A percentile compares a stretch with the other conserved stretches of the same genome.
Conservation (phyloP, 2,329 filamentous ascomycete species). For the Trichoderma brevicompactum region DNA sequence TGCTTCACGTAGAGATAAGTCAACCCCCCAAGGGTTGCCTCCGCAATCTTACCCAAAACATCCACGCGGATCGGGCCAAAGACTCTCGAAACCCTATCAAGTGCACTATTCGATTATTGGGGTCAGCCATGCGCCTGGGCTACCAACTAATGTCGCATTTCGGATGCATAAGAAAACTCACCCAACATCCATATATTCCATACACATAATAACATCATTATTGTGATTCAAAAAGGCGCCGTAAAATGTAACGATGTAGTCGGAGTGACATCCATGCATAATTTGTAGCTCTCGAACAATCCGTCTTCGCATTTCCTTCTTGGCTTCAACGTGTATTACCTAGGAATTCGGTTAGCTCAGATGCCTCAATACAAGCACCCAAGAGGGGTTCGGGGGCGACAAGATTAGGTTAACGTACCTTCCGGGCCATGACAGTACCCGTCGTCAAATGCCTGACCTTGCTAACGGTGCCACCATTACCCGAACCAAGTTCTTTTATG, state of each 20-base stretch:
- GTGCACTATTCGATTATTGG: conserved; percentile 62
- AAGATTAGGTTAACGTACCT: conserved; percentile 61
- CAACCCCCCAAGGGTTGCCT: conserved; percentile 89
- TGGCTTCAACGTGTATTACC: conserved; percentile 98
- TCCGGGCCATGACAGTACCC: conserved; percentile 95
- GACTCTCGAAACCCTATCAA: conserved; percentile 91
- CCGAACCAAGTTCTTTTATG: conserved; percentile 90
- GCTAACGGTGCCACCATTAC: conserved; percentile 97
- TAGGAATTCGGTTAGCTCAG: conserved; percentile 44
- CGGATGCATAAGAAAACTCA: conserved; percentile 53
- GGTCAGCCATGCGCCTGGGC: not conserved
- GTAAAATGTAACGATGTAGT: conserved; percentile 97
- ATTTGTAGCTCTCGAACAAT: conserved; percentile 97
- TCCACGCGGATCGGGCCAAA: conserved; percentile 96
- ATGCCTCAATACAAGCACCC: not conserved
- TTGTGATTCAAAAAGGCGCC: conserved; percentile 96
- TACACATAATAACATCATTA: conserved; percentile 98
- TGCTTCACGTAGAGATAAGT: conserved; percentile 95
- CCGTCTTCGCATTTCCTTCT: conserved; percentile 94
- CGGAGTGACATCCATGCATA: conserved; percentile 96
- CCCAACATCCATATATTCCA: conserved; percentile 99
- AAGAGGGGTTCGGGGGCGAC: conserved; percentile 25
- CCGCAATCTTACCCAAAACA: conserved; percentile 95
- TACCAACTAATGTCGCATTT: not conserved
- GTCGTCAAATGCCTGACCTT: conserved; percentile 96